Percentiles rank a stretch among this genome's conserved stretches.
Conservation (phyloP, 1,284 basidiomycete species). For the Sanghuangporus weigelae region DNA sequence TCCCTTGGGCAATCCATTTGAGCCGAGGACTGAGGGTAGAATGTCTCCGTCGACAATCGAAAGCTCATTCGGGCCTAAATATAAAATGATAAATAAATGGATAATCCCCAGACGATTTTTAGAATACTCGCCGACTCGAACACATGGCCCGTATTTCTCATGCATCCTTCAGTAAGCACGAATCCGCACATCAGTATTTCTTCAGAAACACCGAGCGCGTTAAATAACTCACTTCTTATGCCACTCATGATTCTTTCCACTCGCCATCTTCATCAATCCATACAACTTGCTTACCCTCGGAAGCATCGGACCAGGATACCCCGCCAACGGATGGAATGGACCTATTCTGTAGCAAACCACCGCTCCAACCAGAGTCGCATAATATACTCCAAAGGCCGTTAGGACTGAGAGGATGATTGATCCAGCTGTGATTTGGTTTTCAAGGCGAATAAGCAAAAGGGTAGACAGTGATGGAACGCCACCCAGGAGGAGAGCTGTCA, state of each 20-base stretch:
- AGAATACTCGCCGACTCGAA: conserved; percentile 19
- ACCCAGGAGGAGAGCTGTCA: conserved; percentile 2
- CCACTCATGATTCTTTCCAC: conserved; percentile 20
- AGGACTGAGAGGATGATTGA: neutral
- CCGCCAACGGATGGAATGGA: conserved; percentile 23
- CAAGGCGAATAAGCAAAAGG: neutral
- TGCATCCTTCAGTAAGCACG: conserved; percentile 12
- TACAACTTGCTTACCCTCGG: conserved; percentile 21
- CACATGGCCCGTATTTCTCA: conserved; percentile 18
- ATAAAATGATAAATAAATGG: neutral
- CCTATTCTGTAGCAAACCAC: conserved; percentile 22
- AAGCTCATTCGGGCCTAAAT: conserved; percentile 29
- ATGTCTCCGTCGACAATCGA: conserved; percentile 28
- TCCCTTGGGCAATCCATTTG: conserved; percentile 29
- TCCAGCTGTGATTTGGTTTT: neutral
- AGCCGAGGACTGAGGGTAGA: conserved; percentile 27
- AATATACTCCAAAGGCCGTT: conserved; percentile 2
- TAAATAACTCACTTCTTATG: neutral
- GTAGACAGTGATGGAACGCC: neutral
- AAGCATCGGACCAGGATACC: conserved; percentile 22
- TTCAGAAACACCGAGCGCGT: neutral
- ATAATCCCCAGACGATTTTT: neutral
- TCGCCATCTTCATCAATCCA: conserved; percentile 10
- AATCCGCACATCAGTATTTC: neutral
- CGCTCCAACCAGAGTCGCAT: conserved; percentile 4